Evolutionary conservation across 768 basidiomycete genomes (phyloP).

Genomic region (Lenzites betulinus): DNA sequence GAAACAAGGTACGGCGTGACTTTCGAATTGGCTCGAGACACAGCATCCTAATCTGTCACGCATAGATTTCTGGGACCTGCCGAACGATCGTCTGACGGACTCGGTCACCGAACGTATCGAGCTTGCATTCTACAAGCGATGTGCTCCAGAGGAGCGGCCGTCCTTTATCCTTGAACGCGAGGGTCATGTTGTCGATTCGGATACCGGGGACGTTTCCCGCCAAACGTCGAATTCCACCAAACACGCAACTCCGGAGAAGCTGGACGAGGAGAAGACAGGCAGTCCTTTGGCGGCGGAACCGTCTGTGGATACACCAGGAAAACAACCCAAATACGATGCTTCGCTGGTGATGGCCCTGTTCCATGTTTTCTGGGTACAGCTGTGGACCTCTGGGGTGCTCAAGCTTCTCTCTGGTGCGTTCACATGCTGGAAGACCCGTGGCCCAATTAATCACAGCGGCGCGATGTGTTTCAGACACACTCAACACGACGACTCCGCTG

Average conservation of each 20-base stretch:
- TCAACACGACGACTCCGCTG: conserved; percentile 57
- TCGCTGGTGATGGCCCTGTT: conserved; percentile 53
- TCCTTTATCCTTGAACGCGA: neutral
- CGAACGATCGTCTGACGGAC: conserved; percentile 1
- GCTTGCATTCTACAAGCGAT: conserved; percentile 7
- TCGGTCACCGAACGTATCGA: conserved; percentile 15
- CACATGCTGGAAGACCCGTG: neutral
- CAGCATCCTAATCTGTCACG: neutral
- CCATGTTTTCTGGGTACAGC: conserved; percentile 46
- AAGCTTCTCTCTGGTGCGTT: conserved; percentile 42
- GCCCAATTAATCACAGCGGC: neutral
- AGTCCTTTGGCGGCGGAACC: neutral
- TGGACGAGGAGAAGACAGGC: neutral
- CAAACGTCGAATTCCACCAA: conserved; percentile 7
- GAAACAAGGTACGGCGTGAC: conserved; percentile 47
- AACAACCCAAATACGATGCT: conserved; percentile 42
- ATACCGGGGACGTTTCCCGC: neutral
- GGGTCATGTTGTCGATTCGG: too few relatives aligned
- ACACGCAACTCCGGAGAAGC: neutral
- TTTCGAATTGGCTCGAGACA: neutral
- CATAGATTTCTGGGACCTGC: conserved; percentile 16
- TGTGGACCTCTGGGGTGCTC: conserved; percentile 51
- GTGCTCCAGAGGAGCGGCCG: conserved; percentile 15
- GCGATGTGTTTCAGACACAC: conserved; percentile 36
- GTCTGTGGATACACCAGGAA: neutral